Evolutionary conservation across 371 early-diverging fungal genomes (phyloP), one percentile per base, ranked within the genome.

Genomic region (Apophysomyces variabilis): DNA sequence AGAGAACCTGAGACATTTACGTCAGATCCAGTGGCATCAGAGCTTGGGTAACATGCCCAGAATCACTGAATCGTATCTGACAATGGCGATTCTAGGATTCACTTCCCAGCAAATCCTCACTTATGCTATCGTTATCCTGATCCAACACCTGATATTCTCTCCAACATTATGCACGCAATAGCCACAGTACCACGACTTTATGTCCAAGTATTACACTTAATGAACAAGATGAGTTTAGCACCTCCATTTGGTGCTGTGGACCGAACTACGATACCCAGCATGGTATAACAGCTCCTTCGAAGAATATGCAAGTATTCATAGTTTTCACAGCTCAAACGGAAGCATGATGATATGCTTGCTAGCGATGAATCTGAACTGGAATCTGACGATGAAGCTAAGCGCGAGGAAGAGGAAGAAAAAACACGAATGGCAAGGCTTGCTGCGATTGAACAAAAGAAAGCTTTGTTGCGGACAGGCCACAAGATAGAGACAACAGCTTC

Each of bases 151-250:
- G 82, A 81, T 26, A 85, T 77, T 13, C 47, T 87, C 4, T 54
- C 62, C 0, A 85, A 85, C 47, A 87, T 87, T 12, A 74, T 77
- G 62, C 72, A 82, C 64, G 84, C 87, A 7, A 78, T 87, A 39
- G 80, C 73, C 9, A 71, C 76, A 13, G 78, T 84, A 0, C 90
- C 90, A 7, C 68, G 84, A 37, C 71, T 90, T 4, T 90, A 90
- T 67, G 77, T 72, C 21, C 89, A 90, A 66, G 89, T 89, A 1
- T 72, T 90, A 32, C 90, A 90, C 67, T 65, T 90, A 56, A 90
- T 90, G 90, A 90, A 90, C 67, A 90, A 90, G 56, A 83, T 89
- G 83, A 87, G 88, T 58, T 67, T 89, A 37, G 83, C 90, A 4
- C 90, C 90, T 13, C 90, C 90, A 7, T 90, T 89, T 69, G 79